Conservation (phyloP, 371 early-diverging fungal genomes). For the Saksenaea oblongispora region DNA sequence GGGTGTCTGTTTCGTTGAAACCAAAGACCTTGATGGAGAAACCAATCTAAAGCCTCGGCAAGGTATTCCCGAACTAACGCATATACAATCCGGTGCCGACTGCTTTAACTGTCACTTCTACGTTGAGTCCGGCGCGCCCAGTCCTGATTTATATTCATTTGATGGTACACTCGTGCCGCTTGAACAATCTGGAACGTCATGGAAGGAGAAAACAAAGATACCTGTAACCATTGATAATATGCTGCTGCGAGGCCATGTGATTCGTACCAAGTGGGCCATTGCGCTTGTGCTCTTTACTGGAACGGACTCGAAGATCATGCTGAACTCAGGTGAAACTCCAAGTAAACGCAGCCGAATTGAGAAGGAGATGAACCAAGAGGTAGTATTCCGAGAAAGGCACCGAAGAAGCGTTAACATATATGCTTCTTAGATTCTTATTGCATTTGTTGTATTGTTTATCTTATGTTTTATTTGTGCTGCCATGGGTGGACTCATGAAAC, state of each 20-base stretch:
- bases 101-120: constrained; percentile 57
- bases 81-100: constrained; percentile 65
- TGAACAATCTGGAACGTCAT: constrained; percentile 14
- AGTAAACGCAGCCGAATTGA: constrained; percentile 91
- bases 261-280: constrained; percentile 86
- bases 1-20: constrained; percentile 89
- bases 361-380: constrained; percentile 85
- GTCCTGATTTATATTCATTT: constrained; percentile 67
- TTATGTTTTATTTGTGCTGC: constrained; percentile 77
- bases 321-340: constrained; percentile 85
- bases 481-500: constrained; percentile 57
- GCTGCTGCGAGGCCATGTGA: constrained; percentile 86
- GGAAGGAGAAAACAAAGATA: constrained; percentile 38
- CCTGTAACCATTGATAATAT: constrained; percentile 83
- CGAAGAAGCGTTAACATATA: neutral
- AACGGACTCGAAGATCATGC: constrained; percentile 88
- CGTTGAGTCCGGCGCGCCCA: constrained; percentile 74
- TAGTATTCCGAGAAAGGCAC: constrained; percentile 22
- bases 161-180: constrained; percentile 60
- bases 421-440: constrained; percentile 60
- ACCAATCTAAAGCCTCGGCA: constrained; percentile 87
- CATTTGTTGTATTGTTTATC: constrained; percentile 75
- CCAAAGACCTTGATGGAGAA: constrained; percentile 96
- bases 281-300: constrained; percentile 90
- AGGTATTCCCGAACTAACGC: constrained; percentile 62